These are phyloP conservation scores for Leishmania martiniquensis DNA, from an alignment of 208 protist species.

Conservation along the genomic window DNA sequence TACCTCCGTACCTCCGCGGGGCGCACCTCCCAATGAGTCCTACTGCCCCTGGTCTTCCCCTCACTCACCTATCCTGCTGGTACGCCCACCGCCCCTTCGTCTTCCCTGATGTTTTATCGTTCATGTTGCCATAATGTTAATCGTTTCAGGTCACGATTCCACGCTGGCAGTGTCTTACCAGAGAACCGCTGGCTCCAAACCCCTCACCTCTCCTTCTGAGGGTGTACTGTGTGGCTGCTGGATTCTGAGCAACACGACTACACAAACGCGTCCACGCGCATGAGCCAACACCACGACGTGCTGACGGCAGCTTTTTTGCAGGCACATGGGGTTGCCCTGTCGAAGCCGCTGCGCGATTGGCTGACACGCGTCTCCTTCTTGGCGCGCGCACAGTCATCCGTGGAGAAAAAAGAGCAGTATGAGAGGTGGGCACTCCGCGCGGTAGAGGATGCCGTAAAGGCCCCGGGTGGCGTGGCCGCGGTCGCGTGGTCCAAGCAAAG, in stretches of 20 bases:
- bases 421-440: slow-evolving; percentile 65
- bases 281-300: slow-evolving; percentile 25
- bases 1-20: background rate
- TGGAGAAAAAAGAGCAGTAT: slow-evolving; percentile 51
- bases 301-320: slow-evolving; percentile 59
- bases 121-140: background rate
- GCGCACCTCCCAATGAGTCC: background rate
- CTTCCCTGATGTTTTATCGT: background rate
- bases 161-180: background rate
- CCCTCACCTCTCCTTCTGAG: background rate
- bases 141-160: background rate
- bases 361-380: slow-evolving; percentile 64
- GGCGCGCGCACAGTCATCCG: slow-evolving; percentile 42
- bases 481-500: slow-evolving; percentile 57
- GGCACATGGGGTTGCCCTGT: slow-evolving; percentile 47
- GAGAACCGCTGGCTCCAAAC: background rate
- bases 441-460: slow-evolving; percentile 54
- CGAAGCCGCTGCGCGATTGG: slow-evolving; percentile 63
- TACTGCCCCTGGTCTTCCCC: background rate
- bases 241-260: background rate
- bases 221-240: background rate
- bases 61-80: background rate
- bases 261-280: slow-evolving; percentile 2
- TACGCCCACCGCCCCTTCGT: background rate
- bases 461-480: slow-evolving; percentile 35